Evolutionary conservation across 306 rosid species (phyloP), one percentile per base, ranked within the genome.

Genomic region (Acacia acuminata): DNA sequence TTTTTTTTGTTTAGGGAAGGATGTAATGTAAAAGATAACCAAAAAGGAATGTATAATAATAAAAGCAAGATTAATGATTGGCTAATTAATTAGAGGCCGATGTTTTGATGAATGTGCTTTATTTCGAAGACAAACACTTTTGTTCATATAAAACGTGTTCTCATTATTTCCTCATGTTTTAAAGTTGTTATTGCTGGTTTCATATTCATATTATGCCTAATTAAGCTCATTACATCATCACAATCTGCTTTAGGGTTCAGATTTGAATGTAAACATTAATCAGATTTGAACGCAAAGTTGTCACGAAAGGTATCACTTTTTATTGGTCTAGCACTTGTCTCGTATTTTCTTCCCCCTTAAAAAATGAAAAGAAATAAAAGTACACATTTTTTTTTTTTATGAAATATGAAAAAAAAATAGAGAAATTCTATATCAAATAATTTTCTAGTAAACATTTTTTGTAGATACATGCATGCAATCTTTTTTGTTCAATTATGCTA

Each of bases 201-300:
- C 30, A 12, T 61, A 77, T 82, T 82, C 45, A 68, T 24, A 68
- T 51, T 68, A 44, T 24, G 56, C 36, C 34, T 24, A 10, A 58
- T 58, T 10, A 22, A 25, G 36, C 36, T 10, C 7, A 25, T n/a
- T 22, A 10, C 66, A 10, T 0, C 63, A 78, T 63, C 51, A 34
- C 22, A 27, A 72, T 72, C 50, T 8, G 53, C 79, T 64, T 72
- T 60, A 13, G 6, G 42, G 45, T 22, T 48, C 38, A 40, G 10
- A 27, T 20, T 40, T 66, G 70, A 72, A 64, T 20, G 67, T 25
- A 66, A 56, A 42, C 20, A 25, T 15, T 24, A 40, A 63, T 22
- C 20, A 32, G 3, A 25, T 76, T 1, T 51, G 5, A 56, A 75
- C 45, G 56, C 72, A 76, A 17, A 17, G 7, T 48, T 40, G 58